Evolutionary conservation across 176 grass and related monocot species (phyloP).

Genomic region (Aegilops bicornis): DNA sequence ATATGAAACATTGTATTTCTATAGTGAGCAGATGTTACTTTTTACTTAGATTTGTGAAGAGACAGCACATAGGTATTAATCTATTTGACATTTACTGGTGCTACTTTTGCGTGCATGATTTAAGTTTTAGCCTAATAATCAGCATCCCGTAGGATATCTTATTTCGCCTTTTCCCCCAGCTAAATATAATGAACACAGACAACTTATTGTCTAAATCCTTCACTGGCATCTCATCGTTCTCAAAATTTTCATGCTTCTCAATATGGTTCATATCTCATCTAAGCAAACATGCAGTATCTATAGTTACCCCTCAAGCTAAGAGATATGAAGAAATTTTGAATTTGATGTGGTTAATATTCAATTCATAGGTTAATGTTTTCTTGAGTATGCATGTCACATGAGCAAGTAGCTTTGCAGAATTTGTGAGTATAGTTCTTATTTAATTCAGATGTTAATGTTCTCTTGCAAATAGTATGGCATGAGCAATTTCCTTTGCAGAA

Average conservation of each 20-base stretch:
- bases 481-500: slow-evolving; percentile 62
- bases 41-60: background rate
- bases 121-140: background rate
- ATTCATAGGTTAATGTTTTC: slow-evolving; percentile 7
- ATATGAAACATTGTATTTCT: slow-evolving; percentile 4
- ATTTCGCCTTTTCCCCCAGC: background rate
- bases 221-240: background rate
- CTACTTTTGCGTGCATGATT: slow-evolving; percentile 7
- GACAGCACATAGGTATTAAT: background rate
- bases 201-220: background rate
- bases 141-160: background rate
- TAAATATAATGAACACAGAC: background rate
- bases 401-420: slow-evolving; percentile 48
- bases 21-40: background rate
- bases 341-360: background rate
- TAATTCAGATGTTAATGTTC: background rate
- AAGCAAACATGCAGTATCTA: background rate
- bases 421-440: slow-evolving; percentile 28
- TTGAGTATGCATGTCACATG: background rate
- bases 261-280: background rate
- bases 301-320: background rate
- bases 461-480: slow-evolving; percentile 14
- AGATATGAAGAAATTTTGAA: background rate
- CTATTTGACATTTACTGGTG: background rate
- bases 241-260: background rate